A percentile compares a stretch with the other conserved stretches of the same genome.
Conservation (phyloP, 495 filamentous ascomycete species). For the Aspergillus diversus region DNA sequence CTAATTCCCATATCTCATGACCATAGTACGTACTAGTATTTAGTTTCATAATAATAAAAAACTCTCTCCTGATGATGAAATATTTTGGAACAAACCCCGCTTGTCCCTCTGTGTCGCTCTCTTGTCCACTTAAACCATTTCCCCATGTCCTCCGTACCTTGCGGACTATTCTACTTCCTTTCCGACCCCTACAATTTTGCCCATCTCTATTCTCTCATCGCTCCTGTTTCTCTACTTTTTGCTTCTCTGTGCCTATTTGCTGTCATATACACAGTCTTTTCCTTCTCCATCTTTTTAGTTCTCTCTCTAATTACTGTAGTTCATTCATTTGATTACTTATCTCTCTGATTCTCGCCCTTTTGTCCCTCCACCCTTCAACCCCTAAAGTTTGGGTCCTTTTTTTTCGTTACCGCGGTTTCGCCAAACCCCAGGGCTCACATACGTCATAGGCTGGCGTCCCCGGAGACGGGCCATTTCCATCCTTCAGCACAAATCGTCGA, state of each 20-base stretch:
- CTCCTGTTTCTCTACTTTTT: conserved; percentile 2
- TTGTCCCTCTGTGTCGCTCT: background rate
- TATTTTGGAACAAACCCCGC: background rate
- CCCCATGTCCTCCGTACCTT: conserved; percentile 12
- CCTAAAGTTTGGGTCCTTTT: conserved; percentile 2
- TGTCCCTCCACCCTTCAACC: conserved; percentile 7
- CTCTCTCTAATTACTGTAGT: background rate
- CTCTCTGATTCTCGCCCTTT: background rate
- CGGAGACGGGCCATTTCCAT: conserved; percentile 36
- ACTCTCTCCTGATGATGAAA: background rate
- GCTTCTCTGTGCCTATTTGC: background rate
- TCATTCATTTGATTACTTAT: background rate
- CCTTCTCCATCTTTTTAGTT: background rate
- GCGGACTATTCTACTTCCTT: conserved; percentile 33
- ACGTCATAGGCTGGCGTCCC: conserved; percentile 43
- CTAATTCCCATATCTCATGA: background rate
- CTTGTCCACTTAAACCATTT: background rate
- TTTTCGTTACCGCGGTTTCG: conserved; percentile 26
- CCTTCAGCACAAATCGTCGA: conserved; percentile 35
- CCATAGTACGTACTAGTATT: background rate
- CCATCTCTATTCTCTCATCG: conserved; percentile 8
- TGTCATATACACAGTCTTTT: background rate
- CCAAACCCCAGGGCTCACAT: conserved; percentile 31
- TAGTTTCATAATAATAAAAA: conserved; percentile 1
- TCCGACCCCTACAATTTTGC: conserved; percentile 23